Evolutionary conservation across 2,329 filamentous ascomycete genomes (phyloP).

Genomic region (Phyllosticta citribraziliensis): DNA sequence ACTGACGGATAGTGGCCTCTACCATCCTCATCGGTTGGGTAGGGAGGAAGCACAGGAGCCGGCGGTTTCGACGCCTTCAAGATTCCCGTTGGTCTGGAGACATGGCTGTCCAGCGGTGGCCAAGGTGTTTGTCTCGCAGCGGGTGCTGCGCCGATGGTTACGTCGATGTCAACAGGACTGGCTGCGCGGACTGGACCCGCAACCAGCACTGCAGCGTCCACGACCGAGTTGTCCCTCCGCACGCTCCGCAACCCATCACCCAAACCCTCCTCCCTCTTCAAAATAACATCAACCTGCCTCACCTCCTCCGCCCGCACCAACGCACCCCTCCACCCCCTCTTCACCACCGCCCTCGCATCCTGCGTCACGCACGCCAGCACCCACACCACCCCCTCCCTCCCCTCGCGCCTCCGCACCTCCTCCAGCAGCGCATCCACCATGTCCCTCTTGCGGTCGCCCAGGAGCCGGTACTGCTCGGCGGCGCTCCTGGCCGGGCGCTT

Average conservation of each 20-base stretch:
- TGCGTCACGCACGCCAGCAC: slow-evolving; percentile 2
- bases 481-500: neutral
- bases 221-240: neutral
- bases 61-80: neutral
- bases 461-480: slow-evolving; percentile 3
- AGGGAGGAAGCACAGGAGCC: neutral
- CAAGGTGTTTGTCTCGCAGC: too few relatives aligned
- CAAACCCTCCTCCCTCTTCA: neutral
- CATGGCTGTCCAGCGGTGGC: neutral
- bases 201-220: neutral
- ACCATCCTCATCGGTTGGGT: neutral
- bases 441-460: neutral
- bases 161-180: neutral
- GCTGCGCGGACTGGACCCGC: neutral
- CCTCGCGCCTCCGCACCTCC: neutral
- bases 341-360: neutral
- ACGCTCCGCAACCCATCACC: too few relatives aligned
- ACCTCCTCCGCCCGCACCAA: neutral
- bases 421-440: neutral
- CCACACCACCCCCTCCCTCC: neutral
- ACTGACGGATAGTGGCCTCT: neutral
- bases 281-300: slow-evolving; percentile 3
- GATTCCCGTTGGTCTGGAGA: neutral
- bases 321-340: neutral
- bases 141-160: too few relatives aligned